Percentiles rank a stretch among this genome's conserved stretches.
These are phyloP conservation scores for Typha latifolia DNA, from an alignment of 176 grass and related monocot genomes.

Conservation along the genomic window DNA sequence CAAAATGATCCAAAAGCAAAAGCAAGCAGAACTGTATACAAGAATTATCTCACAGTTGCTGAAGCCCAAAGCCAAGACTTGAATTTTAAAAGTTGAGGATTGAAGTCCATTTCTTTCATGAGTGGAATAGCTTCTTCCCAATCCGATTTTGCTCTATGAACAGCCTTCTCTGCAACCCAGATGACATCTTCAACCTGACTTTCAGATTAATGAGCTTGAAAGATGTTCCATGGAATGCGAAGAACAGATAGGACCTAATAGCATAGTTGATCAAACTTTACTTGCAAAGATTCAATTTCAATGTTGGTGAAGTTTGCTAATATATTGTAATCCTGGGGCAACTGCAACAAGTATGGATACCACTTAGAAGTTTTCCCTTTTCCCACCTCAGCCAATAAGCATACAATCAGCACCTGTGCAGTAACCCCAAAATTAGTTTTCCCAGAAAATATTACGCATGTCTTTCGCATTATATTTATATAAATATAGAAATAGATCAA, in stretches of 20 bases:
- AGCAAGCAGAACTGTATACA: background rate
- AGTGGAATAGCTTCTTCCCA: slow-evolving; percentile 42
- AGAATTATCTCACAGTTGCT: slow-evolving; percentile 50
- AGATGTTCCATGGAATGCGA: slow-evolving; percentile 12
- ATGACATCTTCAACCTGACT: slow-evolving; percentile 66
- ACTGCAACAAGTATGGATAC: slow-evolving; percentile 74
- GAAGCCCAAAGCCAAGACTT: slow-evolving; percentile 90
- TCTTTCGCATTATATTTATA: background rate
- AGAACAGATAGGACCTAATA: slow-evolving; percentile 3
- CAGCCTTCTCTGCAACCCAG: slow-evolving; percentile 68
- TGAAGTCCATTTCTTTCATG: slow-evolving; percentile 61
- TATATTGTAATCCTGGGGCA: slow-evolving; percentile 63
- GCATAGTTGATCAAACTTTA: slow-evolving; percentile 33
- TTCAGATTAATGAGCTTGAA: slow-evolving; percentile 6
- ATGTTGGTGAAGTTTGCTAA: slow-evolving; percentile 60
- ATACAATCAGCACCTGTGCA: slow-evolving; percentile 56
- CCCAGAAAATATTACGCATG: background rate
- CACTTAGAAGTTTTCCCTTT: slow-evolving; percentile 64
- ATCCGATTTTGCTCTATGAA: slow-evolving; percentile 39
- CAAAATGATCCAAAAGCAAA: background rate
- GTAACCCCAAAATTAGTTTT: background rate
- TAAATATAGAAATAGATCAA: background rate
- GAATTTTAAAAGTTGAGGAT: slow-evolving; percentile 57
- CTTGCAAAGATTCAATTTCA: slow-evolving; percentile 78
- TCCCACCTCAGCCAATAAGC: slow-evolving; percentile 67